Evolutionary conservation across 345 rosid species (phyloP), one percentile per base, ranked within the genome.

Genomic region (Aurinia saxatilis): DNA sequence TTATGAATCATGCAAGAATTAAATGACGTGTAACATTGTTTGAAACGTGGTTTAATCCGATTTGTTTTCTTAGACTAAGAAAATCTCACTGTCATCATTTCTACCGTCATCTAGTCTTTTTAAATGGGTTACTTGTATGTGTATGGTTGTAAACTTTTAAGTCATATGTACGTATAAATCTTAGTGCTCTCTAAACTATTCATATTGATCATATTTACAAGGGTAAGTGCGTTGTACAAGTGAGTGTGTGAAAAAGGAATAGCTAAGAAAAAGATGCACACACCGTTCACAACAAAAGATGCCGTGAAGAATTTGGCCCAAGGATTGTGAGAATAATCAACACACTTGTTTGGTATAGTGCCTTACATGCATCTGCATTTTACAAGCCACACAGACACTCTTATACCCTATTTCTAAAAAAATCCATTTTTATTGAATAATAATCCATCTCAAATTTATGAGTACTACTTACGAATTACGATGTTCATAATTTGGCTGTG

Each of bases 271-370:
- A 61, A 61, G 57, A 61, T 61, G 68, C 30, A 27, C 30, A 50
- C 17, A 50, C 57, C 66, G n/a, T 68, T 59, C 73, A 60, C 66
- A 66, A 69, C 67, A 69, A 53, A 60, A 60, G 67, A 60, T 69
- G 73, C 57, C 67, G 68, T 62, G 50, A 70, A 17, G 57, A 53
- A 36, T 61, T 70, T 70, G 62, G 63, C 68, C 44, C 44, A 61
- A 61, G 11, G 50, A 47, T 53, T 61, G 66, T 31, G 29, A 30
- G 74, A 62, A 70, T 54, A 46, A 70, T 70, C 74, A 53, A 61
- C 74, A 61, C 74, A 54, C 57, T 61, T 63, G 57, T 61, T 54
- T 62, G 74, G 50, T 38, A 36, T 53, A 61, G 41, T 61, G 36
- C 62, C 31, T 60, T 60, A 42, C 66, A 50, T 58, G 52, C 62